Evolutionary conservation across 345 rosid genomes (phyloP).

Genomic region (Moricandia moricandioides): DNA sequence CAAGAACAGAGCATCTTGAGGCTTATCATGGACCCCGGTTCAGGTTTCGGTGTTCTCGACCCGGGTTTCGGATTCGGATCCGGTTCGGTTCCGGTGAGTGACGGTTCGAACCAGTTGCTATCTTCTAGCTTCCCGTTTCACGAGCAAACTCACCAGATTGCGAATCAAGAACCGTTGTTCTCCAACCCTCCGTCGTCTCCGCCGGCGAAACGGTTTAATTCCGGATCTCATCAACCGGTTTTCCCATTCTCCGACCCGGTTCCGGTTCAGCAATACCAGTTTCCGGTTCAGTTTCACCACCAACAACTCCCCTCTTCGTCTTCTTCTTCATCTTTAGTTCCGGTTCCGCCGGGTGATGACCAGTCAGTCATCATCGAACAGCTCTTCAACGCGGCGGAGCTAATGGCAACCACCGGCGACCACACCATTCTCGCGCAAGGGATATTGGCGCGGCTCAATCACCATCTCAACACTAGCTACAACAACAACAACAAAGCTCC

Average conservation of each 20-base stretch:
- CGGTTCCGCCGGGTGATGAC: slow-evolving; percentile 32
- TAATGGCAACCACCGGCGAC: slow-evolving; percentile 56
- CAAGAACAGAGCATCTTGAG: slow-evolving; percentile 64
- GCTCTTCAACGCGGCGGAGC: slow-evolving; percentile 75
- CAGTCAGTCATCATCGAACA: slow-evolving; percentile 47
- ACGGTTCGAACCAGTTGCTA: slow-evolving; percentile 27
- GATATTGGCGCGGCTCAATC: slow-evolving; percentile 99
- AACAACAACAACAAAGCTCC: slow-evolving; percentile 19
- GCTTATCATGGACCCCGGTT: slow-evolving; percentile 63
- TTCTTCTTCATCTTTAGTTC: slow-evolving; percentile 1
- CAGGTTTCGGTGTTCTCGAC: slow-evolving; percentile 65
- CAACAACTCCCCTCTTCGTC: slow-evolving; percentile 35
- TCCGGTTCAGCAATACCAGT: slow-evolving; percentile 45
- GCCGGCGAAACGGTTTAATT: slow-evolving; percentile 46
- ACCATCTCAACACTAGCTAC: slow-evolving; percentile 27
- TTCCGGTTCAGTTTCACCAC: slow-evolving; percentile 40
- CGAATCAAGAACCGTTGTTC: slow-evolving; percentile 20
- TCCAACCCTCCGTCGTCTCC: slow-evolving; percentile 48
- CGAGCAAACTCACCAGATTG: slow-evolving; percentile 27
- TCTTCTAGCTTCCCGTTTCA: slow-evolving; percentile 41
- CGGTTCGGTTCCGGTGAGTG: slow-evolving; percentile 12
- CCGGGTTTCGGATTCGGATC: slow-evolving; percentile 57
- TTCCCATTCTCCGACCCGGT: slow-evolving; percentile 42
- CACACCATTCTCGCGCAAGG: slow-evolving; percentile 81
- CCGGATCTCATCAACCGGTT: slow-evolving; percentile 37